Evolutionary conservation across 345 rosid genomes (phyloP), one percentile per base, ranked within the genome.

Genomic region (Camelina hispida): DNA sequence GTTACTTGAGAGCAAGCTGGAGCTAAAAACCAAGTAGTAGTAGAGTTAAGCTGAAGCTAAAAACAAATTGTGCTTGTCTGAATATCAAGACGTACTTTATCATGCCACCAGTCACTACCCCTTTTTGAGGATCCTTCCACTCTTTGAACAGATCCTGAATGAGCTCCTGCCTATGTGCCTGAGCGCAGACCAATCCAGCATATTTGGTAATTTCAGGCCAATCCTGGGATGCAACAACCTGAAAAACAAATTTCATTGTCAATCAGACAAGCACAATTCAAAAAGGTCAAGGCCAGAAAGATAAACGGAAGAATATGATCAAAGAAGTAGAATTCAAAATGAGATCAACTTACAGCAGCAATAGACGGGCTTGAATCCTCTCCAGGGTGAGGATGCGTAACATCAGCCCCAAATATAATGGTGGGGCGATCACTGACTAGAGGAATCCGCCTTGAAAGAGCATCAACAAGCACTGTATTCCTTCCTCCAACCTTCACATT

Each of bases 291-390:
- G 17, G 43, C 64, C 65, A 46, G 10, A 17, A 22, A 55, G 20
- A 30, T 52, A 76, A 42, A 13, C 20, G 47, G 4, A 57, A 14
- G 23, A 62, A 53, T 37, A 32, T 4, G 6, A 59, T 46, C 28
- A n/a, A 23, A 52, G 35, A 43, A 59, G 34, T 44, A 30, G 14
- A 46, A 12, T 6, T 8, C 7, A n/a, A 6, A 12, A 59, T 40
- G 66, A 62, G 57, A 28, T 3, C 1, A 40, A 74, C 85, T 68
- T 87, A 96, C 99, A 57, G 99, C 99, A 25, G 98, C 99, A 63
- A 96, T 96, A 3, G 99, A 96, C n/a, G 99, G 99, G 81, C 97
- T 93, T 9, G 99, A 89, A 75, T 96, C 99, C 72, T 96, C 99
- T 47, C 99, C 99, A 16, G 98, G 98, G 70, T 96, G 98, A 54